Conservation (phyloP, 1,284 basidiomycete genomes). For the Lentinus polychrous region DNA sequence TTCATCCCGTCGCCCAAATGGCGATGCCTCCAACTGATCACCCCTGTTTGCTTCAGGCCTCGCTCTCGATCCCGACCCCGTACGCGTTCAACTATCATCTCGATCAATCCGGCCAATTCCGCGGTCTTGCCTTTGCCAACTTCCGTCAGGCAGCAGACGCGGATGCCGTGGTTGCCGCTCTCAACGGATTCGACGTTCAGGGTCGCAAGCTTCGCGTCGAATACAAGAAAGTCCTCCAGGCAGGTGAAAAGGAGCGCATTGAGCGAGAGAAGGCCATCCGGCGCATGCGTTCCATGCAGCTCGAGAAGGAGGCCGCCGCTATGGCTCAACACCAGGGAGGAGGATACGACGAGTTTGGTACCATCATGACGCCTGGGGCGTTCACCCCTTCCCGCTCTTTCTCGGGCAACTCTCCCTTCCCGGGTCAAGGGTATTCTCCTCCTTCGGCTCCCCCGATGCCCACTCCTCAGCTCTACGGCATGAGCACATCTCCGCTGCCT, state of each 20-base stretch:
- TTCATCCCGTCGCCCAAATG: conserved; percentile 5
- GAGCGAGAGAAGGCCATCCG: conserved; percentile 98
- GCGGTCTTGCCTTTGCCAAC: conserved; percentile 97
- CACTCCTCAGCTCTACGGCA: conserved; percentile 46
- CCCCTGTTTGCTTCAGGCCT: conserved; percentile 50
- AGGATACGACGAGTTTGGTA: conserved; percentile 64
- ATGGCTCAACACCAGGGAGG: conserved; percentile 27
- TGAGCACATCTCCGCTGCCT: conserved; percentile 38
- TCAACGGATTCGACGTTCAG: conserved; percentile 94
- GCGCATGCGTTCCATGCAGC: conserved; percentile 94
- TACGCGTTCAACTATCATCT: conserved; percentile 99
- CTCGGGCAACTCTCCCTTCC: conserved; percentile 52
- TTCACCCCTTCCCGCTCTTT: conserved; percentile 63
- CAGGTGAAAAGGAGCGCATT: conserved; percentile 98
- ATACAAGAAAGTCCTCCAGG: conserved; percentile 99
- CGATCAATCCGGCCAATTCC: conserved; percentile 92
- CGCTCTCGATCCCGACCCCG: conserved; percentile 92
- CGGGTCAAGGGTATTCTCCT: conserved; percentile 54
- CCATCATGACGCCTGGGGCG: conserved; percentile 34
- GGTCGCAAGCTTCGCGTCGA: conserved; percentile 98
- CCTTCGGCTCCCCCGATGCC: conserved; percentile 55
- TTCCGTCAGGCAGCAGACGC: conserved; percentile 90
- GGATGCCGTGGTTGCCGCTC: conserved; percentile 89
- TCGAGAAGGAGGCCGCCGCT: conserved; percentile 69
- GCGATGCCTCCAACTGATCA: conserved; percentile 6